Conservation (phyloP, 1,284 basidiomycete species). For the Mrakiaceae sp. region DNA sequence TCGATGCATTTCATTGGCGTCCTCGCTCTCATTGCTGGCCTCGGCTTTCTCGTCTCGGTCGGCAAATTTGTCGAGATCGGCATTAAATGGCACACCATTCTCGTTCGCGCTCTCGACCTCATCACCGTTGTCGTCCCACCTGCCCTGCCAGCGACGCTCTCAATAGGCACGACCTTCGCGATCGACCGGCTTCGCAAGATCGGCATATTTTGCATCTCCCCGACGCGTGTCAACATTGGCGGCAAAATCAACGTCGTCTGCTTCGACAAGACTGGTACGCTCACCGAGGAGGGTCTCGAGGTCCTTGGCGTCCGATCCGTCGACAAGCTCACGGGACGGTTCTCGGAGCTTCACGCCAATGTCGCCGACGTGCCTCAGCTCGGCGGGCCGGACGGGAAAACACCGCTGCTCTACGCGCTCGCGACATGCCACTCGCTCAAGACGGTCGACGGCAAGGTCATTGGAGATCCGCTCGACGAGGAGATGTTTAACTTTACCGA, state of each 20-base stretch:
- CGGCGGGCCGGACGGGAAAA: slow-evolving; percentile 50
- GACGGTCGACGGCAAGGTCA: slow-evolving; percentile 73
- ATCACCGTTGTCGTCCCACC: slow-evolving; percentile 98
- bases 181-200: slow-evolving; percentile 76
- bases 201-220: slow-evolving; percentile 94
- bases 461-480: slow-evolving; percentile 92
- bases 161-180: slow-evolving; percentile 95
- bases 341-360: slow-evolving; percentile 83
- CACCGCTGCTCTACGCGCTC: slow-evolving; percentile 79
- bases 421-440: slow-evolving; percentile 95
- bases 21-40: slow-evolving; percentile 70
- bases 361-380: slow-evolving; percentile 69
- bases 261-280: slow-evolving; percentile 98
- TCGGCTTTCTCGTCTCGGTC: slow-evolving; percentile 81
- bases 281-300: slow-evolving; percentile 96
- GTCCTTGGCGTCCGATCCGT: slow-evolving; percentile 82
- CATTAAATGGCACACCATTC: slow-evolving; percentile 77
- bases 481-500: slow-evolving; percentile 93
- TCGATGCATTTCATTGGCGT: slow-evolving; percentile 94
- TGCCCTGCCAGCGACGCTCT: slow-evolving; percentile 90
- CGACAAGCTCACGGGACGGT: slow-evolving; percentile 58
- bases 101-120: slow-evolving; percentile 87
- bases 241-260: slow-evolving; percentile 97
- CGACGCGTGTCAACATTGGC: slow-evolving; percentile 80
- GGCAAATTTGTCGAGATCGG: slow-evolving; percentile 86